Evolutionary conservation across 2,329 filamentous ascomycete species (phyloP).

Genomic region (Scedosporium minutisporum): DNA sequence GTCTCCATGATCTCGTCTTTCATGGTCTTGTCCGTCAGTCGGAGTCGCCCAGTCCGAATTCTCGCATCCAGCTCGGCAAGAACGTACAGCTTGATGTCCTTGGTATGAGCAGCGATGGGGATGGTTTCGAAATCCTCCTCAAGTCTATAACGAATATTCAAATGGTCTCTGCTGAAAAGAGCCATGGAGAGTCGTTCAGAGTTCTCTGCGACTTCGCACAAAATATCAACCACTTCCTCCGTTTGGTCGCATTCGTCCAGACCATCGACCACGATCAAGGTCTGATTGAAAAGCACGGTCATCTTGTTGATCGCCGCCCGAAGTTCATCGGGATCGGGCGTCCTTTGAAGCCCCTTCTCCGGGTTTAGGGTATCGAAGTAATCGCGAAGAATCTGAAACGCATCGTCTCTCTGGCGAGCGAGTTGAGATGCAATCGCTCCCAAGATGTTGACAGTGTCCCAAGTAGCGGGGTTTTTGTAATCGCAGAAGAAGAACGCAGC

Average conservation of each 20-base stretch:
- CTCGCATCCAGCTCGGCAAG: not conserved
- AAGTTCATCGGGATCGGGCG: not conserved
- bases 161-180: not conserved
- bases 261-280: not conserved
- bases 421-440: not conserved
- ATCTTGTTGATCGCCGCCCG: not conserved
- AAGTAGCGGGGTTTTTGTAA: not conserved
- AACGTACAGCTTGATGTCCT: not conserved
- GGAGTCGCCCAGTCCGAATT: not conserved
- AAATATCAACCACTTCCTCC: not conserved
- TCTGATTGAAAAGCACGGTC: not conserved
- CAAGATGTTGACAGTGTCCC: not conserved
- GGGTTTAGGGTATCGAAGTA: not conserved
- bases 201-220: not conserved
- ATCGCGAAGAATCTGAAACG: not conserved
- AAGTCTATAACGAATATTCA: not conserved
- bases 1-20: not conserved
- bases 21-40: not conserved
- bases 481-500: not conserved
- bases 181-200: not conserved
- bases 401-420: not conserved
- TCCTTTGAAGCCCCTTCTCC: not conserved
- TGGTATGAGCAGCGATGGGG: not conserved
- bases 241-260: not conserved
- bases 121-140: not conserved